phyloP scores from a whole-genome alignment of 176 grass and related monocot genomes.

The Aegilops bicornis region DNA sequence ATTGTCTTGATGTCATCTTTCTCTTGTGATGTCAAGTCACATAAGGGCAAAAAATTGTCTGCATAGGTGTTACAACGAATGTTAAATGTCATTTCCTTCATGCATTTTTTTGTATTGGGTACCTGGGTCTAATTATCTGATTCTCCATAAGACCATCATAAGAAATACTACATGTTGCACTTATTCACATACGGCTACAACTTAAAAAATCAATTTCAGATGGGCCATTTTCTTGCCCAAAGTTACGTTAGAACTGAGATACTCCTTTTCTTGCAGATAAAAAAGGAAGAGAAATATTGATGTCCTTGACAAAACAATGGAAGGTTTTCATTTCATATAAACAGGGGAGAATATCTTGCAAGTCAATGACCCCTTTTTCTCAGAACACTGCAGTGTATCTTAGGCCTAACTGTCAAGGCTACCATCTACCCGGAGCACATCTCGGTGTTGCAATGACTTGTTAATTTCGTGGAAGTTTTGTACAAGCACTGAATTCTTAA shows the following conservation, averaged over 20 bases:
- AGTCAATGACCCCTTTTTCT: not conserved
- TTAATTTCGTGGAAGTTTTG: constrained; percentile 13
- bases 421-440: not conserved
- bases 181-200: not conserved
- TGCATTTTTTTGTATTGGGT: not conserved
- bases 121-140: not conserved
- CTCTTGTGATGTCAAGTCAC: not conserved
- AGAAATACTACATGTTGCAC: not conserved
- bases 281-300: not conserved
- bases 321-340: constrained; percentile 38
- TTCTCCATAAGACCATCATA: not conserved
- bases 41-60: not conserved
- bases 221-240: not conserved
- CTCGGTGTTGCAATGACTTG: constrained; percentile 17
- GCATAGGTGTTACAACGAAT: not conserved
- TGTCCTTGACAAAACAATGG: constrained; percentile 26
- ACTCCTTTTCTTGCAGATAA: constrained; percentile 26
- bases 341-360: not conserved
- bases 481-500: constrained; percentile 5
- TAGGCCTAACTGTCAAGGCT: constrained; percentile 9
- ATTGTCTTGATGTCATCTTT: constrained; percentile 7
- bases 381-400: constrained; percentile 1
- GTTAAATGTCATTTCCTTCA: not conserved
- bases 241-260: constrained; percentile 2
- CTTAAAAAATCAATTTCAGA: not conserved